Evolutionary conservation across 768 basidiomycete species (phyloP), one percentile per base, ranked within the genome.

Genomic region (Ramaria sp.): DNA sequence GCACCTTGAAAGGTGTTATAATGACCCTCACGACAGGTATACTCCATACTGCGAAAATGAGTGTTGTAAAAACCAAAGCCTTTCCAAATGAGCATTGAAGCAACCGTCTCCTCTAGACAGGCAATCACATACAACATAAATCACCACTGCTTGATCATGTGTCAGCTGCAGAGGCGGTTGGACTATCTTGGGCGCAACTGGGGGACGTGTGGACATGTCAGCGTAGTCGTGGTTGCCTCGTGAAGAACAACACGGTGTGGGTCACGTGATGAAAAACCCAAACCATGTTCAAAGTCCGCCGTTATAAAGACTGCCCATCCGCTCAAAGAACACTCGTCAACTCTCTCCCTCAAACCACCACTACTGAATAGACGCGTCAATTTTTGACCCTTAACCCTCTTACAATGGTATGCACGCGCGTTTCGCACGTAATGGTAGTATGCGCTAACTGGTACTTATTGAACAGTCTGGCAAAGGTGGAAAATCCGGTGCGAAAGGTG

Each of bases 31-130:
- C 82, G 55, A 84, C 80, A 3, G 89, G 89, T 41, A 91, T 85
- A 67, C 84, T 86, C 89, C 89, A 92, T 59, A 89, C 75, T 41
- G 86, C 89, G 61, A 90, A 88, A 56, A 89, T 87, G 58, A 91
- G 77, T 56, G 92, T 88, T 48, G 85, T 78, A 73, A 84, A 90
- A 49, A 90, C 86, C 51, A 89, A 79, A 48, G 88, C 83, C 88
- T 90, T 63, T 49, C 56, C 20, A 22, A 36, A 27, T 39, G 18
- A 42, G 56, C 47, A 5, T 58, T 59, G 39, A 42, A 16, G 20
- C 39, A 27, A 24, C n/a, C 45, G 24, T 16, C n/a, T 37, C 22
- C 15, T 37, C 9, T 16, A 25, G 25, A 41, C 34, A 5, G 52
- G 7, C 52, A 42, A 44, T 52, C 50, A 75, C 84, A 61, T 68